phyloP scores from a whole-genome alignment of 805 yeast species.

The Wickerhamiella domercqiae region DNA sequence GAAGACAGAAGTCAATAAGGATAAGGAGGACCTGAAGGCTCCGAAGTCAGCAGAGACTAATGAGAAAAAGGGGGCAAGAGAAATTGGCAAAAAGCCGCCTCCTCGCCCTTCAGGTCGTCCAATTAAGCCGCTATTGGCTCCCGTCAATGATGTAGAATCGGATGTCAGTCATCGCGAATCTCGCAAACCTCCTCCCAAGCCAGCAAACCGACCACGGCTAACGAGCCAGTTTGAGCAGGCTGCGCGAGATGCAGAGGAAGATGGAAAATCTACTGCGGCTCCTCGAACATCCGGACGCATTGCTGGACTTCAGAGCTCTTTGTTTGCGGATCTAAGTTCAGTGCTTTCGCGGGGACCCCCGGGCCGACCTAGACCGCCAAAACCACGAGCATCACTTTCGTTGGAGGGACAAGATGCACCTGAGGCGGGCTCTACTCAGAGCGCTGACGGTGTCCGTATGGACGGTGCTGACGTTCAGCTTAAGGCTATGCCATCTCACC shows the following conservation, averaged over 20 bases:
- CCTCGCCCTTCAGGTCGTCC: not conserved
- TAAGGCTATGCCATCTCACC: conserved; percentile 12
- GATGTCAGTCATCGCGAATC: no score
- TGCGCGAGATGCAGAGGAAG: conserved; percentile 10
- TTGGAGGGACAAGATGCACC: not conserved
- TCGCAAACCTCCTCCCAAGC: conserved; percentile 10
- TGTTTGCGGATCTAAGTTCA: conserved; percentile 15
- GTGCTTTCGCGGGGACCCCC: conserved; percentile 18
- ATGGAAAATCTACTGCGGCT: conserved; percentile 11
- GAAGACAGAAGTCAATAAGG: not conserved
- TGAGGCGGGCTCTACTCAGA: not conserved
- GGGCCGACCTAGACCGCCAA: conserved; percentile 3
- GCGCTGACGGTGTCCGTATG: conserved; percentile 1
- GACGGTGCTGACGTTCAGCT: conserved; percentile 14
- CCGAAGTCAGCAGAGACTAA: conserved; percentile 1
- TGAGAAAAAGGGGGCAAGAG: conserved; percentile 1
- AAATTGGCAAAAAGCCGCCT: not conserved
- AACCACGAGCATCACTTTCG: not conserved
- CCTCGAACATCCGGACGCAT: conserved; percentile 5
- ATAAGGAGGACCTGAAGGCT: not conserved
- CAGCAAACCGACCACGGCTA: conserved; percentile 7
- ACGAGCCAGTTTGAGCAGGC: conserved; percentile 14
- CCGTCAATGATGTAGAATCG: no score
- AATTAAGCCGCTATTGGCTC: no score
- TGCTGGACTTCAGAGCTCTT: conserved; percentile 11